Percentiles rank a stretch among this genome's conserved stretches.
Evolutionary conservation across 345 rosid genomes (phyloP).

Genomic region (Toxicodendron radicans): DNA sequence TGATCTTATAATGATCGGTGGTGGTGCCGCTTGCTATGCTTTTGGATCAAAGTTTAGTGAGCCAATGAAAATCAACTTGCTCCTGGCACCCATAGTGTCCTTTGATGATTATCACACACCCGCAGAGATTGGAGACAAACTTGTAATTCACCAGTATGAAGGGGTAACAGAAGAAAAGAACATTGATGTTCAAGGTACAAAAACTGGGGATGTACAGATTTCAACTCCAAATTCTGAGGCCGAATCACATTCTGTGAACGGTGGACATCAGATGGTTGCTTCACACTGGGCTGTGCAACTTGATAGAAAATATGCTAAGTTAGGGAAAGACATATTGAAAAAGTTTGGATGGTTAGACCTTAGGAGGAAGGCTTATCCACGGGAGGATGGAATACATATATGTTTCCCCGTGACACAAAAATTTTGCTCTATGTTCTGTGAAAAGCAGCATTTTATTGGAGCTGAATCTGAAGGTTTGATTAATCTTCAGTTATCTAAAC

Average conservation of each 20-base stretch:
- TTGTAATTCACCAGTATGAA: constrained; percentile 23
- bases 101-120: constrained; percentile 19
- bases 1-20: constrained; percentile 79
- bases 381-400: constrained; percentile 49
- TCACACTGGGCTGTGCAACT: constrained; percentile 51
- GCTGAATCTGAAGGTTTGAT: constrained; percentile 33
- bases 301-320: constrained; percentile 66
- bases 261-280: constrained; percentile 22
- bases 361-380: constrained; percentile 60
- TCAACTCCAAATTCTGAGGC: constrained; percentile 25
- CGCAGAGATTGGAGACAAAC: constrained; percentile 24
- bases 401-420: constrained; percentile 79
- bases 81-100: constrained; percentile 35
- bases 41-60: constrained; percentile 93
- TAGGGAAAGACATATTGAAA: constrained; percentile 80
- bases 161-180: constrained; percentile 27
- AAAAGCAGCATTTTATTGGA: constrained; percentile 30
- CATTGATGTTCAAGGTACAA: constrained; percentile 22
- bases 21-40: constrained; percentile 96
- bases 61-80: constrained; percentile 69
- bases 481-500: constrained; percentile 23
- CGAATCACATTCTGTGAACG: constrained; percentile 19
- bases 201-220: constrained; percentile 25
- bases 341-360: constrained; percentile 87
- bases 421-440: constrained; percentile 47